Conservation (phyloP, 345 rosid genomes). For the Trapa incisa region DNA sequence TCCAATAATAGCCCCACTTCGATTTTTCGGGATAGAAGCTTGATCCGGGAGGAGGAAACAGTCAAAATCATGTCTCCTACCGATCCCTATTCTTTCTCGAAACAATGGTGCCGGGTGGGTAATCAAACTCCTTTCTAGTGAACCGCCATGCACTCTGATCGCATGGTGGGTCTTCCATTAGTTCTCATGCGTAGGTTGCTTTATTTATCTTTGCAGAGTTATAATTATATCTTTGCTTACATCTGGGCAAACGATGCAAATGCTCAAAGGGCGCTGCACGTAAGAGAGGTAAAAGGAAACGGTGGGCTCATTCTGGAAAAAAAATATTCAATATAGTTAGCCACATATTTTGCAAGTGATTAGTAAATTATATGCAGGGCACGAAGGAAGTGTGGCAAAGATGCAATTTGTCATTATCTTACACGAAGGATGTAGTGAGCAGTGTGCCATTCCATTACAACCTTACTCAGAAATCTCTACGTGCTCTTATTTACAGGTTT, state of each 20-base stretch:
- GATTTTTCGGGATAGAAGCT: background rate
- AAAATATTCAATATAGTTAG: no score
- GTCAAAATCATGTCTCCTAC: background rate
- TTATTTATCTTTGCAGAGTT: background rate
- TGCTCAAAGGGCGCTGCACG: slow-evolving; percentile 20
- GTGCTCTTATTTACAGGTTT: slow-evolving; percentile 19
- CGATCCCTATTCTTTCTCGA: background rate
- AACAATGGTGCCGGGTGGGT: slow-evolving; percentile 6
- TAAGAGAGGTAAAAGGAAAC: slow-evolving; percentile 21
- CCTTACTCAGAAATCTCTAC: slow-evolving; percentile 9
- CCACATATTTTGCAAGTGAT: background rate
- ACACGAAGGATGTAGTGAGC: slow-evolving; percentile 2
- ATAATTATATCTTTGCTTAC: background rate
- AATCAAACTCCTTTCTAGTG: no score
- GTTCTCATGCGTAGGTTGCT: no score
- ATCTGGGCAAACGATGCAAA: slow-evolving; percentile 26
- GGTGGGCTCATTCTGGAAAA: no score
- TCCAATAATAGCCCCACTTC: no score
- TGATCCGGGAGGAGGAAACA: background rate
- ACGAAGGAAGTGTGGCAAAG: slow-evolving; percentile 11
- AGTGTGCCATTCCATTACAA: slow-evolving; percentile 10
- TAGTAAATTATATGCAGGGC: slow-evolving; percentile 11
- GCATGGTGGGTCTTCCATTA: no score
- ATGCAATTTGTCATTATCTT: slow-evolving; percentile 19
- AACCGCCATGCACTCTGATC: no score